Evolutionary conservation across 2,329 filamentous ascomycete genomes (phyloP), one percentile per base, ranked within the genome.

Genomic region (Nannizzia gypsea): DNA sequence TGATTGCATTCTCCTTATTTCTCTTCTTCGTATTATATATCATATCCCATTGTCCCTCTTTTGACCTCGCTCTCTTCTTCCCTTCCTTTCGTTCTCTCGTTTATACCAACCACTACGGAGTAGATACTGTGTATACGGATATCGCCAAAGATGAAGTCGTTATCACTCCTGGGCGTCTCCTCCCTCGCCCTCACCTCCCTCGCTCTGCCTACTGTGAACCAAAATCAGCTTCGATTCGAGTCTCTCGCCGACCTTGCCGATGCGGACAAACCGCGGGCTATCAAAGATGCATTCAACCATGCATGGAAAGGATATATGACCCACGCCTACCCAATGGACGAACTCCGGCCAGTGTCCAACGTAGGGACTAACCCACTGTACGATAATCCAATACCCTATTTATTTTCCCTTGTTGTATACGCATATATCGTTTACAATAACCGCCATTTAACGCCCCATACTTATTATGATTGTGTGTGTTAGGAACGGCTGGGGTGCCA

Each of bases 401-500:
- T 20, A 11, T 22, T 5, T 50, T 11, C 9, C 13, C 15, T 50
- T 20, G 3, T 28, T 46, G 11, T 48, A 48, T 22, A 50, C 24
- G 13, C 11, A 50, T 15, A 52, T 55, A 34, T 36, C 31, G 13
- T 3, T 11, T 36, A 13, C 9, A 36, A 11, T 3, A 50, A 28
- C 2, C 11, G 3, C 22, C 13, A 28, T 6, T 22, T 42, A 15
- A 1, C 38, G 38, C 8, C n/a, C 15, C n/a, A 5, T 55, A 34
- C 56, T 61, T 54, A 60, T 63, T 6, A 63, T 46, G n/a, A n/a
- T n/a, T n/a, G n/a, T 15, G n/a, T 36, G 31, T 15, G 17, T 59
- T 61, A 91, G 88, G 63, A 91, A 91, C 68, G 86, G 83, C 59
- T 95, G 90, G 90, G 90, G 89, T 24, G 88, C 89, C 31, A 90